Base-by-base conservation (phyloP, 2,329 filamentous ascomycete genomes). In the Bipolaris oryzae region DNA sequence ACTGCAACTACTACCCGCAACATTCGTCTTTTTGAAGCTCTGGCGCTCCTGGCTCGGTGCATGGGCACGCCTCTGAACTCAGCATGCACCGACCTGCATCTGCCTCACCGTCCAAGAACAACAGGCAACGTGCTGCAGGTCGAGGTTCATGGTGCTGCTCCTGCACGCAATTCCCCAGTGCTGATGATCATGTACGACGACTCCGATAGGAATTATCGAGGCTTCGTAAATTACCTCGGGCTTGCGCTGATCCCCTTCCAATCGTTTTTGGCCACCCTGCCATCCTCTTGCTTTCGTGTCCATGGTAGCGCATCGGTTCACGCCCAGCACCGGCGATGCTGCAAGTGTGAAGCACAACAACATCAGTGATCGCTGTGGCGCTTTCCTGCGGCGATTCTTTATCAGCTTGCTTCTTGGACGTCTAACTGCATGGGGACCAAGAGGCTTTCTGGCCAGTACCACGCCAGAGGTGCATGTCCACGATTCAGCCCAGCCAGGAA, bases 391-490 rank as follows among this genome's bases (percentile, higher is more conserved):
- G 7, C n/a, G 10, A 9, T 11, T 16, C 16, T 31, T 18, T 49
- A 50, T 50, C 45, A 39, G 42, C 50, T 37, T 50, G 43, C 13
- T 41, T 41, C 50, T 39, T 48, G 47, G 53, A 44, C 50, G 50
- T 52, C 60, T 59, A 47, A 31, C 43, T 53, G 35, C 13, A 50
- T 50, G 18, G 33, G 20, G 34, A 35, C 34, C 60, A 50, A 64
- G 55, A 61, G 63, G 64, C 62, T 57, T 53, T 62, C 10, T 41
- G 38, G 37, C 50, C n/a, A 35, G 53, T 53, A 44, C 48, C 49
- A 47, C 46, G 43, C 46, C 28, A 50, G 46, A 45, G 47, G 47
- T 23, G 43, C 50, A 52, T 16, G 6, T 34, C 46, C 50, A 52
- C 38, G 42, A 39, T 49, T 54, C 54, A 63, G 57, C 45, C 41